Base-by-base conservation (phyloP, 2,329 filamentous ascomycete species). In the Cercospora sp. region DNA sequence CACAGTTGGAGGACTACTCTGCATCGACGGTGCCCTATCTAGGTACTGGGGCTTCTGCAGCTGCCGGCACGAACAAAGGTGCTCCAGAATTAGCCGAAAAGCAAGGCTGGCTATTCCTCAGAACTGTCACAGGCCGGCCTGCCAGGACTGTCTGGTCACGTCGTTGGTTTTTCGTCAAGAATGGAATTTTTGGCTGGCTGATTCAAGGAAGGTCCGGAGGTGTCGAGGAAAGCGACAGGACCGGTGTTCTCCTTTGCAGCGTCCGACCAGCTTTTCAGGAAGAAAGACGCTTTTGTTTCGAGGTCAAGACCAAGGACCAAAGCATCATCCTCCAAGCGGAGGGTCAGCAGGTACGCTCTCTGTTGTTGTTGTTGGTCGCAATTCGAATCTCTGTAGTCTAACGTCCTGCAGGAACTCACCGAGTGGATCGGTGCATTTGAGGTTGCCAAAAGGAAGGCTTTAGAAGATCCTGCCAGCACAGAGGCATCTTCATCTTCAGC, bases 271-370 rank as follows among this genome's bases (percentile, higher is more conserved):
- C 94, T 0, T 91, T 96, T 62, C 90, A 92, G 73, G 95, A 99
- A 80, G 95, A 99, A 76, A 89, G 95, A 45, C 88, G 95, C 16
- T 99, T 98, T 80, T 98, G 95, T 78, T 97, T 99, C 75, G 95
- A 99, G 80, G 91, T 99, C 76, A 99, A 98, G 84, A 99, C 95
- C 2, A 99, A 97, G 80, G 97, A 92, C 76, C 91, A 91, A 70
- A 95, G 90, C 61, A 89, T 97, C 71, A 83, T 97, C 68, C 84
- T 99, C 3, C 95, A 99, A 81, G 92, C 94, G 4, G 95, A 99
- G 78, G 97, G 93, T 0, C 95, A 99, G 78, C 94, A 98, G 78
- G 61, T 63, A 32, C 13, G 24, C 6, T 3, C 13, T 5, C 13
- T 9, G n/a, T 5, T 16, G 13, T 3, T 3, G 5, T 3, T 3